These are phyloP conservation scores for Microdochium bolleyi DNA, from an alignment of 2,329 filamentous ascomycete species.

Conservation along the genomic window DNA sequence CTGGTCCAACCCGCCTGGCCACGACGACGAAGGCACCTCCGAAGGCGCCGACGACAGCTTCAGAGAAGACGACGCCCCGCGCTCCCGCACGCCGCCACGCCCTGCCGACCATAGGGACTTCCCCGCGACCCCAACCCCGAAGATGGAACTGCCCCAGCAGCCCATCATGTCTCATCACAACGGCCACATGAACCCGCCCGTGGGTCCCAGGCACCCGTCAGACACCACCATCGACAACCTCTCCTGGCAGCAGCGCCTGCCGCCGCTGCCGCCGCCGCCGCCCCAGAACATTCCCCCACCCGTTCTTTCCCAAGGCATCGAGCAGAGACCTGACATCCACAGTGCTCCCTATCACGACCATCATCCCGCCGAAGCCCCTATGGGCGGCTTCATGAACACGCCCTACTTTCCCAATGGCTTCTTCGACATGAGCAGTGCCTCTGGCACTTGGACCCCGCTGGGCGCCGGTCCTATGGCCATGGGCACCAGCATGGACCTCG, in stretches of 20 bases:
- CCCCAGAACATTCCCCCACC: background rate
- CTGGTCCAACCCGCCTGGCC: slow-evolving; percentile 9
- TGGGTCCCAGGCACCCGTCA: background rate
- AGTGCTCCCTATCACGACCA: background rate
- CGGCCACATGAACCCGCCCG: background rate
- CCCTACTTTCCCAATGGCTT: slow-evolving; percentile 9
- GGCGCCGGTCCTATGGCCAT: slow-evolving; percentile 5
- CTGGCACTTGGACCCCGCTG: slow-evolving; percentile 7
- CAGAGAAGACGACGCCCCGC: no score
- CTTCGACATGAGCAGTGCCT: slow-evolving; percentile 6
- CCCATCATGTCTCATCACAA: background rate
- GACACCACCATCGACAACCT: background rate
- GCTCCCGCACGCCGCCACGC: no score
- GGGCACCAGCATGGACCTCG: slow-evolving; percentile 15
- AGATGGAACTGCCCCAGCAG: background rate
- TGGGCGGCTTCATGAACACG: background rate
- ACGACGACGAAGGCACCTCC: background rate
- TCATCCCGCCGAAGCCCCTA: background rate
- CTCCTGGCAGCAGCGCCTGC: background rate
- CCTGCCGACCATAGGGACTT: background rate
- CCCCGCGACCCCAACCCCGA: background rate
- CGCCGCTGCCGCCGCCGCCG: background rate
- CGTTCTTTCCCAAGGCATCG: background rate
- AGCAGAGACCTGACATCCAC: background rate
- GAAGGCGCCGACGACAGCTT: background rate